Base-by-base conservation (phyloP, 352 stramenopile genomes). In the Halophytophthora polymorphica region DNA sequence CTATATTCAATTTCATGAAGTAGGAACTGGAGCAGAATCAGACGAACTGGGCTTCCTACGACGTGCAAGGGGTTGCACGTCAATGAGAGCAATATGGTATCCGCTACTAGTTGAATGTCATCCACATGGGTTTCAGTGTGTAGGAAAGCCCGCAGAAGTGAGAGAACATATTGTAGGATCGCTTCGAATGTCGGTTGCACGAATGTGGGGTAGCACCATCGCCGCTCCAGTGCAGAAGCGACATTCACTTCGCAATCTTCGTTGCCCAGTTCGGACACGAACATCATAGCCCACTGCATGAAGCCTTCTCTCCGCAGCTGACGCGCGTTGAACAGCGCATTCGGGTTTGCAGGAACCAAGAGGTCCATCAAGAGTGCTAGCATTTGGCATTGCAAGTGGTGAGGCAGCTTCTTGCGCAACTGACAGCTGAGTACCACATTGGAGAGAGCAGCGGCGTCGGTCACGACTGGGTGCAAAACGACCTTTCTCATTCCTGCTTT, bases 251-350 rank as follows among this genome's bases (percentile, higher is more conserved):
- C 40, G 43, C 59, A 72, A 0, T 82, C 46, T 36, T 69, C 46
- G 22, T 68, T 80, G 22, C 73, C 73, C 11, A 90, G 23, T 4
- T 90, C 76, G 8, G 64, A 69, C 11, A 88, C 15, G 37, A 82
- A 87, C 15, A 64, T 40, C 5, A 90, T 43, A 12, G 84, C 65
- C 82, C 82, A 93, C 33, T 54, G 56, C 1, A 88, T 18, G 2
- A 93, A 40, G 1, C 66, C 63, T 3, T 67, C 56, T 40, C 81
- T 66, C 13, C 82, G 75, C 31, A 93, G 29, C 40, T 90, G 82
- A 2, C 82, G 71, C 1, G 69, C 77, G 46, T 93, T 93, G 47
- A 93, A 93, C 12, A 93, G 53, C 10, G 79, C 65, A 29, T 93
- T 93, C 2, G 77, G 73, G 45, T 93, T 93, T 6, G 56, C 52